Evolutionary conservation across 495 filamentous ascomycete genomes (phyloP).

Genomic region (Lepraria neglecta): DNA sequence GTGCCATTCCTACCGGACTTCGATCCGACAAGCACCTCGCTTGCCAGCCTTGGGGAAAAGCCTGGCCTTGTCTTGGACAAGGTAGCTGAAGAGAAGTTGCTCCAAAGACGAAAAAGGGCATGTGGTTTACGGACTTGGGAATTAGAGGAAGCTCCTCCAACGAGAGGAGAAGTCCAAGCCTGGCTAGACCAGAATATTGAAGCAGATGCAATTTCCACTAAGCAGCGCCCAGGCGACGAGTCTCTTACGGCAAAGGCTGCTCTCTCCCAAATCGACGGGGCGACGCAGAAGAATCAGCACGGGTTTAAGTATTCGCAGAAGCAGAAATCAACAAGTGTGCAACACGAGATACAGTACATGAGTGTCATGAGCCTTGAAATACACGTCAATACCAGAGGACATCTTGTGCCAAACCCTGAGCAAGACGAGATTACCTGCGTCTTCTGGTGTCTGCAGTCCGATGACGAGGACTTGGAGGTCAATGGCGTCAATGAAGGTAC

Average conservation of each 20-base stretch:
- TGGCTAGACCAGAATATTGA: slow-evolving; percentile 52
- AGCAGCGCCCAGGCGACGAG: not conserved
- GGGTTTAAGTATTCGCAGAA: slow-evolving; percentile 87
- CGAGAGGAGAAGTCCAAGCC: slow-evolving; percentile 57
- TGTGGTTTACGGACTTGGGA: slow-evolving; percentile 62
- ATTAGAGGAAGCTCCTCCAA: slow-evolving; percentile 60
- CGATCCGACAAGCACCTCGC: slow-evolving; percentile 55
- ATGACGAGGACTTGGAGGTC: slow-evolving; percentile 52
- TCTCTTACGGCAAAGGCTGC: slow-evolving; percentile 31
- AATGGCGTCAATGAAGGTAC: slow-evolving; percentile 48
- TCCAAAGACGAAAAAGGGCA: slow-evolving; percentile 38
- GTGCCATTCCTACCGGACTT: slow-evolving; percentile 75
- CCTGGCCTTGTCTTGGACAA: slow-evolving; percentile 40
- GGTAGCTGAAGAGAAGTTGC: slow-evolving; percentile 43
- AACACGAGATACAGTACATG: slow-evolving; percentile 90
- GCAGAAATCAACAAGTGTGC: slow-evolving; percentile 63
- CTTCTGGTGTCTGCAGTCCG: slow-evolving; percentile 83
- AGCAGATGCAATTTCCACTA: not conserved
- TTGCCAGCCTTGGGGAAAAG: slow-evolving; percentile 51
- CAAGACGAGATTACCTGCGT: slow-evolving; percentile 84
- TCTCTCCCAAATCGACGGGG: slow-evolving; percentile 80
- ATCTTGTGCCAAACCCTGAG: slow-evolving; percentile 76
- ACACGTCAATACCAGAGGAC: slow-evolving; percentile 84
- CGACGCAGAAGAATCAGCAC: slow-evolving; percentile 77
- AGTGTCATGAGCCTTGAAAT: slow-evolving; percentile 91